Base-by-base conservation (phyloP, 805 yeast genomes). In the Lipomyces sp. region DNA sequence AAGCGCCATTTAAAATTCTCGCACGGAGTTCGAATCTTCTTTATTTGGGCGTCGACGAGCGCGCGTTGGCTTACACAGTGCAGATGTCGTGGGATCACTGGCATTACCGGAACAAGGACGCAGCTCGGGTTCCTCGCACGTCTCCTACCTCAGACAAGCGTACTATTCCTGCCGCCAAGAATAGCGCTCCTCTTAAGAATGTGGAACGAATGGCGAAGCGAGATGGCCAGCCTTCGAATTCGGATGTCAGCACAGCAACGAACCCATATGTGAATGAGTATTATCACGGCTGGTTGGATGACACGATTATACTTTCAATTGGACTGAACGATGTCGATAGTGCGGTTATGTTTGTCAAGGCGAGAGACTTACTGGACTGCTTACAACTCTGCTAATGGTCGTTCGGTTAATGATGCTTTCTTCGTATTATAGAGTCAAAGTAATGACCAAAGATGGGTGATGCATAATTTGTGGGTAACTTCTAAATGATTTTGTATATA, bases 151-250 rank as follows among this genome's bases (percentile, higher is more conserved):
- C n/a, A n/a, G n/a, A n/a, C n/a, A n/a, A n/a, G n/a, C 96, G 75
- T 6, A 87, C 75, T 54, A 93, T 88, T 0, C 98, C 97, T 38
- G 86, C 89, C 56, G 14, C 14, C 14, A 29, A 29, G 33, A 10
- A 14, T 29, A 89, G 74, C 0, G 85, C 79, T 26, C 93, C 74
- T 34, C 87, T 91, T 51, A 85, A 93, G 28, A 91, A 70, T 4
- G 90, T 95, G 65, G 84, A 88, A 47, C 78, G 70, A 1, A 83
- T 84, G 10, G 86, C 70, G 52, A 86, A 84, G 60, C 80, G 81
- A 53, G 73, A 77, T 63, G 93, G 84, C n/a, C n/a, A n/a, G n/a
- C n/a, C n/a, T 19, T 86, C 82, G 13, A 73, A 64, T 21, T 83
- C 83, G 22, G 93, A 70, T 55, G 81, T 83, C 82, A 79, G 65